Evolutionary conservation across 2,329 filamentous ascomycete species (phyloP), one percentile per base, ranked within the genome.

Genomic region (Pseudomassariella vexata): DNA sequence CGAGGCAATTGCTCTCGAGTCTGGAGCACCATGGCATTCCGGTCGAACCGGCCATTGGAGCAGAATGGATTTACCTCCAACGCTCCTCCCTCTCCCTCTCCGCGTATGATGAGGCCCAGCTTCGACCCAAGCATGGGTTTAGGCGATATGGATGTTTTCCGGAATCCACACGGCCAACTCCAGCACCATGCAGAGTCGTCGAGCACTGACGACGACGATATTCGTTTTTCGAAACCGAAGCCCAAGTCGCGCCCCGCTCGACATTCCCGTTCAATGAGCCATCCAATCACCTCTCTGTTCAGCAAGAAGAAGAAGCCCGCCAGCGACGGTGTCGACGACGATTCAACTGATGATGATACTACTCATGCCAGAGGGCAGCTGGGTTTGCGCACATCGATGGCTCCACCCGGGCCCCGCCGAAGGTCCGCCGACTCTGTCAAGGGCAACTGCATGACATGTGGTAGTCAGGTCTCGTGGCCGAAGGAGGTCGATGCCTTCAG

Each of bases 391-490:
- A 56, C 39, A 47, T 57, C 46, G 41, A 39, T 44, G 32, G 49
- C 45, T 32, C 40, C 55, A 25, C 56, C 56, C 24, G 48, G 42
- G 29, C 33, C 35, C 28, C 39, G 38, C 17, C 42, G 43, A 26
- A 50, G 48, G 6, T 50, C 49, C 12, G 34, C 32, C 17, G 76
- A 85, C 44, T 75, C 82, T 48, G 66, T 69, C 18, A 80, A 76
- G 19, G 83, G 85, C 15, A 79, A 76, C 46, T 95, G 88, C 55
- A 88, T 90, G 75, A 89, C 87, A 20, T 95, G 88, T 56, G 84
- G 82, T 47, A 83, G 82, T 34, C 75, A 79, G 35, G 81, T 94
- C 42, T 73, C 82, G 35, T 94, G 87, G 81, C 86, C 86, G 2
- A 75, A 71, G 40, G 75, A 81, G 32, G 60, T 88, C 39, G 73